Base-by-base conservation (phyloP, 2,329 filamentous ascomycete species). In the Fusarium neocosmosporiellum region DNA sequence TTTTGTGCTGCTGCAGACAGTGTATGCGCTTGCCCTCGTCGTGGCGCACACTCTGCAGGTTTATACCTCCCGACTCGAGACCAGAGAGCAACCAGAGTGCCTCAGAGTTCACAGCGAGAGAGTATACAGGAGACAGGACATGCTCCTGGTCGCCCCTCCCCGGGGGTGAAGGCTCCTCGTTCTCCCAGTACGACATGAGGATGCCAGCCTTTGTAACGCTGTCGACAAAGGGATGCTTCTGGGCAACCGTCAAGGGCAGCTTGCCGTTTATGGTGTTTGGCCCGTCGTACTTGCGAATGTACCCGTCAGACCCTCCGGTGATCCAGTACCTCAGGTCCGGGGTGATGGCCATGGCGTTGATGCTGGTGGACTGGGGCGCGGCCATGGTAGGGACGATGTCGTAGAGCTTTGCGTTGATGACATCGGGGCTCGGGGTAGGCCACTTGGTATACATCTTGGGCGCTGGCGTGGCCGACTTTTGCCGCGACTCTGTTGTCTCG, bases 381-480 rank as follows among this genome's bases (percentile, higher is more conserved):
- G 96, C 96, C 84, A 98, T 98, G 24, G 96, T 98, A 2, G 96
- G 96, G 1, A 98, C 93, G 68, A 99, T 98, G 80, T 99, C 96
- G 85, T 98, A 99, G 3, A 93, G 89, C 43, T 88, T 85, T 16
- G 96, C 96, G 2, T 88, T 92, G 58, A 97, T 84, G n/a, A 91
- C 93, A 78, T 97, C 95, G 13, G 91, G 87, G 1, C 93, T 90
- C n/a, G 95, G 87, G 58, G 84, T 86, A 1, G 92, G 92, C 55
- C 89, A 90, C 76, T 75, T 73, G 2, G 66, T 74, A 29, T 73
- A 59, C 11, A 70, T 59, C 10, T 74, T 64, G 1, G 77, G 75
- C 2, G 66, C 75, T 8, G 80, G 80, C 22, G 78, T 80, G 61
- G 75, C 74, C 4, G 81, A 78, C 65, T 77, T 80, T 65, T 37